Evolutionary conservation across 2,329 filamentous ascomycete genomes (phyloP), one percentile per base, ranked within the genome.

Genomic region (Fusarium xylarioides): DNA sequence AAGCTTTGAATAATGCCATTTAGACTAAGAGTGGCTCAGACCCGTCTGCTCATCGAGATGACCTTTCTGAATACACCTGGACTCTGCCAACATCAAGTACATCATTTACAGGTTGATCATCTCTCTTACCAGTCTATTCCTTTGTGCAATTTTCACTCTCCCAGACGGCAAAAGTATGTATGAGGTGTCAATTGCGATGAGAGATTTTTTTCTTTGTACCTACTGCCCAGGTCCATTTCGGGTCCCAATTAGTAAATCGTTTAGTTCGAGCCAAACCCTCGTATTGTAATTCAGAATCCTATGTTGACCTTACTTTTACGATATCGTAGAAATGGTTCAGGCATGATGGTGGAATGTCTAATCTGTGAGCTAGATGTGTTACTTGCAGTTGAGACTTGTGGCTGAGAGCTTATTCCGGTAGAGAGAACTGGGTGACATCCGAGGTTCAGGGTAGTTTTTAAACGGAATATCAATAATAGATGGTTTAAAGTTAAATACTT

Each of bases 201-300:
- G n/a, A n/a, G n/a, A n/a, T n/a, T n/a, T n/a, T n/a, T n/a, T n/a
- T 44, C 11, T 44, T 4, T 44, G 1, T 19, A 18, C 11, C 23
- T 11, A 11, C 16, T 44, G 9, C 15, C 26, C 16, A 12, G 4
- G 16, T 28, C 11, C 16, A 44, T 44, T 16, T 19, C 10, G 11
- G 6, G 16, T 11, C 7, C 16, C 11, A 44, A 8, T 3, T 19
- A 5, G 10, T 44, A 12, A 44, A 19, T 44, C 5, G 16, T 19
- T 19, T 8, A 3, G 4, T 12, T 6, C 11, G 4, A 26, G 23
- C 11, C 11, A 19, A 44, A 8, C 7, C 11, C 15, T 4, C 16
- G 1, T 26, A 12, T 2, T 5, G 11, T 28, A 3, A 44, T 9
- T 5, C 16, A 19, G 11, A 1, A 28, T 44, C 16, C 2, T 5